Conservation (phyloP, 2,329 filamentous ascomycete species). For the Pyricularia pennisetigena region DNA sequence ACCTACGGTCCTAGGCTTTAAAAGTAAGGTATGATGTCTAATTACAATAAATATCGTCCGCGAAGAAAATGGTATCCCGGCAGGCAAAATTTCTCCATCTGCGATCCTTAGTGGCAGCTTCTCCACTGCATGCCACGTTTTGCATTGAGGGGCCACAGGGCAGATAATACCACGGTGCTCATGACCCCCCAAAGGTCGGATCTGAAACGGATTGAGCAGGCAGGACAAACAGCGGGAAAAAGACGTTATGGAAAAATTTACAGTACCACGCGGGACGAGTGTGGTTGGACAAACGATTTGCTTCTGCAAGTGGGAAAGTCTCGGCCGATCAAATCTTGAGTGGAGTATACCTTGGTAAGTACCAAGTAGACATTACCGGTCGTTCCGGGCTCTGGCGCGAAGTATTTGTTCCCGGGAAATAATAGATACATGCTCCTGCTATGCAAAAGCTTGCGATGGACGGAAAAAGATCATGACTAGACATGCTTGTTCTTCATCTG, state of each 20-base stretch:
- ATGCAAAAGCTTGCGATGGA: neutral
- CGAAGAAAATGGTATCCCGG: neutral
- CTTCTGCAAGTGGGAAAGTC: conserved; percentile 4
- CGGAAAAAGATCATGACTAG: neutral
- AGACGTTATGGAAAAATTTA: neutral
- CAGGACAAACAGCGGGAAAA: neutral
- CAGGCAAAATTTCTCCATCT: neutral
- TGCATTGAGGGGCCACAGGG: neutral
- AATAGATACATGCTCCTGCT: neutral
- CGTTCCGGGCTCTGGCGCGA: neutral
- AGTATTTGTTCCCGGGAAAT: neutral
- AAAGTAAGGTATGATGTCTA: neutral
- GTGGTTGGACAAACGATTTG: conserved; percentile 1
- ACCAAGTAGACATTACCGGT: neutral
- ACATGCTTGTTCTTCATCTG: neutral
- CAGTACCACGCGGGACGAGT: neutral
- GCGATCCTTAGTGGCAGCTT: neutral
- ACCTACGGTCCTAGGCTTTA: neutral
- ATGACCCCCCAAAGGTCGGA: neutral
- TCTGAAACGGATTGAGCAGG: neutral
- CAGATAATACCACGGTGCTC: neutral
- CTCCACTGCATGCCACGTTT: neutral
- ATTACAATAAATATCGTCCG: neutral
- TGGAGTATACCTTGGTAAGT: neutral
- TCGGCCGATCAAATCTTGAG: conserved; percentile 4